A percentile compares a stretch with the other conserved stretches of the same genome.
Evolutionary conservation across 1,139 yeast species (phyloP).

Genomic region (Candida sp.): DNA sequence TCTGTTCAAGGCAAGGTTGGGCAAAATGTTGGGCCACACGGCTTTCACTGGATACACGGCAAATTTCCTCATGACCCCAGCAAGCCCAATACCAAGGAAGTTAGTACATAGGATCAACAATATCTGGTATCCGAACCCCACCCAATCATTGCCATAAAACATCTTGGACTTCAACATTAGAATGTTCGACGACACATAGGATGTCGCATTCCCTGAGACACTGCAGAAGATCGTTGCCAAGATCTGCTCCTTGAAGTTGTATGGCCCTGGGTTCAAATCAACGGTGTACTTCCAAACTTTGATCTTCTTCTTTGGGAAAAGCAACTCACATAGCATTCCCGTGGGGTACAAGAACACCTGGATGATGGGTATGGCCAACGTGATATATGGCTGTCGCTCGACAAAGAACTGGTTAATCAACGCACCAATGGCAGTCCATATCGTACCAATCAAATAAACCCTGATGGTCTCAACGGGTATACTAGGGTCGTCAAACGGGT

Average conservation of each 20-base stretch:
- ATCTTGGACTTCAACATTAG: slow-evolving; percentile 29
- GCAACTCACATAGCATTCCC: slow-evolving; percentile 21
- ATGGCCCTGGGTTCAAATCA: slow-evolving; percentile 33
- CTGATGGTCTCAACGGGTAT: slow-evolving; percentile 60
- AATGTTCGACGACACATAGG: slow-evolving; percentile 25
- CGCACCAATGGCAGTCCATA: slow-evolving; percentile 56
- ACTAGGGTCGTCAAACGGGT: slow-evolving; percentile 55
- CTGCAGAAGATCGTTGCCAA: slow-evolving; percentile 28
- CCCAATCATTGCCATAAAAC: slow-evolving; percentile 48
- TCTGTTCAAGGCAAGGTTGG: slow-evolving; percentile 60
- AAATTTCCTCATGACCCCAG: slow-evolving; percentile 62
- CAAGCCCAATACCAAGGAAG: slow-evolving; percentile 65
- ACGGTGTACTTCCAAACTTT: slow-evolving; percentile 13
- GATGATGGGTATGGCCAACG: slow-evolving; percentile 39
- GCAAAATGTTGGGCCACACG: slow-evolving; percentile 61
- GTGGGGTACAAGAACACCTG: slow-evolving; percentile 31
- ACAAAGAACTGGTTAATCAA: slow-evolving; percentile 62
- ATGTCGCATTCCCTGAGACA: slow-evolving; percentile 36
- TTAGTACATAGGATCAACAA: slow-evolving; percentile 57
- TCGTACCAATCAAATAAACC: slow-evolving; percentile 53
- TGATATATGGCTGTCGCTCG: slow-evolving; percentile 58
- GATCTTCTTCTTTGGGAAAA: slow-evolving; percentile 24
- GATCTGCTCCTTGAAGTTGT: slow-evolving; percentile 32
- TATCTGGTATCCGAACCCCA: slow-evolving; percentile 53
- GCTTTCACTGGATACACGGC: slow-evolving; percentile 61